Conservation (phyloP, 2,329 filamentous ascomycete genomes). For the Ceratocystis cubensis region DNA sequence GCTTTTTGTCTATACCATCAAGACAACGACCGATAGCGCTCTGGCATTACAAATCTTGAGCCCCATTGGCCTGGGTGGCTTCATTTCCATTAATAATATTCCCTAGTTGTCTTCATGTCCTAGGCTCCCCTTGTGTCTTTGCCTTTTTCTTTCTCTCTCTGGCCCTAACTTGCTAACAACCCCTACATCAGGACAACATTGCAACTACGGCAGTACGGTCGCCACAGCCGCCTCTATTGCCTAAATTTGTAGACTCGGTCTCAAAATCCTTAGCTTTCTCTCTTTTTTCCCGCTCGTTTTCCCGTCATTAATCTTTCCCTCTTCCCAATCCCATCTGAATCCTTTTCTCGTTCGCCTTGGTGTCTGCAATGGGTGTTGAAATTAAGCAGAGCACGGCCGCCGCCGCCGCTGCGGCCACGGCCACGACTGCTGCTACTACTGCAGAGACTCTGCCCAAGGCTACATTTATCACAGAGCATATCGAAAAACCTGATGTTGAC, state of each 20-base stretch:
- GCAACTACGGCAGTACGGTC: not conserved
- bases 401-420: not conserved
- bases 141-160: not conserved
- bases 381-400: not conserved
- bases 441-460: not conserved
- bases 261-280: not conserved
- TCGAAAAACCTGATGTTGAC: slow-evolving; percentile 77
- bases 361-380: not conserved
- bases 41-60: not conserved
- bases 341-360: not conserved
- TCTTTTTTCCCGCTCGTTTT: not conserved
- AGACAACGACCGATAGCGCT: not conserved
- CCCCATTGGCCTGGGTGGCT: not conserved
- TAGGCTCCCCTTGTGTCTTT: not conserved
- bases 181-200: not conserved
- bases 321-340: not conserved
- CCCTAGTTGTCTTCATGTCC: not conserved
- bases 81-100: not conserved
- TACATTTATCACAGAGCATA: slow-evolving; percentile 46
- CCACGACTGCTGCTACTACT: not conserved
- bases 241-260: not conserved
- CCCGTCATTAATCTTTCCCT: not conserved
- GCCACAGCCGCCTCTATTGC: too few relatives aligned
- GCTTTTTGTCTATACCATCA: not conserved
- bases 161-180: not conserved